Percentiles rank a stretch among this genome's conserved stretches.
These are phyloP conservation scores for Rubia balearica DNA, from an alignment of 305 asterid genomes.

Conservation along the genomic window DNA sequence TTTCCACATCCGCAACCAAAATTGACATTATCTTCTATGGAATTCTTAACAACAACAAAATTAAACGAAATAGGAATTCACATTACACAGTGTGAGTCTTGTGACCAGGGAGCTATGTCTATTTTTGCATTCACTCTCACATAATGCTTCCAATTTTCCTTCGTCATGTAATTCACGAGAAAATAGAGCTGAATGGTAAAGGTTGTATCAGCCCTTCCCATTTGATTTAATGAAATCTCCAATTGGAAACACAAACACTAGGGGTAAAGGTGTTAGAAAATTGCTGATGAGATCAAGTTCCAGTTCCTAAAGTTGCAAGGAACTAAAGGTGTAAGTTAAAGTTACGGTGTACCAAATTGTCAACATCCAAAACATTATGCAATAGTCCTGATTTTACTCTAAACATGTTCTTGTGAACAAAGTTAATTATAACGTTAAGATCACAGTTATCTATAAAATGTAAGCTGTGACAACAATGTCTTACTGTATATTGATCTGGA, in stretches of 20 bases:
- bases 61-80: too few species aligned
- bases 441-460: background rate
- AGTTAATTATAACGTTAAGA: background rate
- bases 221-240: background rate
- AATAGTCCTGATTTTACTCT: background rate
- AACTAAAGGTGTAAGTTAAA: background rate
- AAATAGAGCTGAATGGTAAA: background rate
- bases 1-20: background rate
- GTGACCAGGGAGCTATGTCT: background rate
- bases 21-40: background rate
- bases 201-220: background rate
- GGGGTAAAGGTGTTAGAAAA: background rate
- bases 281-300: background rate
- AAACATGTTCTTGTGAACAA: background rate
- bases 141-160: background rate
- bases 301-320: background rate
- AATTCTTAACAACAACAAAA: background rate
- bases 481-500: conserved; percentile 89
- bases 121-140: background rate
- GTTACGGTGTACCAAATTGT: background rate
- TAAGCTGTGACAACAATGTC: conserved; percentile 12
- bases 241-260: background rate
- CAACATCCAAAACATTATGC: conserved; percentile 1
- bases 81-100: background rate
- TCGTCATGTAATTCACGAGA: background rate